These are phyloP conservation scores for Trametes cingulata DNA, from an alignment of 768 basidiomycete species.

Conservation along the genomic window DNA sequence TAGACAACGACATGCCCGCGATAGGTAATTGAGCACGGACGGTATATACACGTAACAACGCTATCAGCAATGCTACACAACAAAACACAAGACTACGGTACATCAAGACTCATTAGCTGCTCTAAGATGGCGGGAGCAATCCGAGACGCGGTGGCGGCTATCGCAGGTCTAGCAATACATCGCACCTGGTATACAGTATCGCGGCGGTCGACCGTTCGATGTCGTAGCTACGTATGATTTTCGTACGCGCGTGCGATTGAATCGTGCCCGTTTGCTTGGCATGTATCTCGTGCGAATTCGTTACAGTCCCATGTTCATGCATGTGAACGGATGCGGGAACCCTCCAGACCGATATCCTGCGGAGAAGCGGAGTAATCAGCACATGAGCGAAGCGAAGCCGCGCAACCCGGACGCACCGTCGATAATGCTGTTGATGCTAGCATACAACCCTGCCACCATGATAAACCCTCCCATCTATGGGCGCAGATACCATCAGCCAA, in stretches of 20 bases:
- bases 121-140: no score
- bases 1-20: no score
- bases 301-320: conserved; percentile 21
- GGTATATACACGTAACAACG: no score
- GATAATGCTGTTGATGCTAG: conserved; percentile 30
- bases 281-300: neutral
- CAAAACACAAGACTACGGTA: no score
- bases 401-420: conserved; percentile 25
- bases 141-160: neutral
- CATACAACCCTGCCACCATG: conserved; percentile 34
- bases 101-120: no score
- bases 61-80: no score
- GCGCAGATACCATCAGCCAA: neutral
- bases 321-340: conserved; percentile 32
- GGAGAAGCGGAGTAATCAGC: neutral
- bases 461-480: conserved; percentile 31
- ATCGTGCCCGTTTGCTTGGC: no score
- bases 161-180: neutral
- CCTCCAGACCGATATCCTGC: conserved; percentile 30
- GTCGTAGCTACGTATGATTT: neutral
- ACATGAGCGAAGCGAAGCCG: neutral
- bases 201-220: neutral
- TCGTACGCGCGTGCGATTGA: neutral
- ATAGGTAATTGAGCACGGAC: no score
- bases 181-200: neutral